phyloP scores from a whole-genome alignment of 202 grass and related monocot species.

The Alloteropsis angusta region DNA sequence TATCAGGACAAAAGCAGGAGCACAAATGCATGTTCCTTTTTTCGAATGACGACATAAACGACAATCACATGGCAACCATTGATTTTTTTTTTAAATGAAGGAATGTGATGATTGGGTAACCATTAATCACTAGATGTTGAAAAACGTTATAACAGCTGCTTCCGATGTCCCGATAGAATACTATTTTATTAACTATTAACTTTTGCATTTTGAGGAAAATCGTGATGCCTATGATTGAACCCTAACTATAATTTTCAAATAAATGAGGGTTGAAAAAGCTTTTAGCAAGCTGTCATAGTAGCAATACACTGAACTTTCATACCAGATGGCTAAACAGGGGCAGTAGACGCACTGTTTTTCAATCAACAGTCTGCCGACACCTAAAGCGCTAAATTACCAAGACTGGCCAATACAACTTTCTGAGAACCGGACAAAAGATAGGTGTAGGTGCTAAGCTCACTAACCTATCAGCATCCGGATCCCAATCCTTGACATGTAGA shows the following conservation, averaged over 20 bases:
- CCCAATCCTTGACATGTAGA: slow-evolving; percentile 97
- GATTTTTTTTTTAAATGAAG: background rate
- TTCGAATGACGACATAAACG: background rate
- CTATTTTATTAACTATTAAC: background rate
- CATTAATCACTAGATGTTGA: background rate
- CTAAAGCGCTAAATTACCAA: background rate
- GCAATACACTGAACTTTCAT: background rate
- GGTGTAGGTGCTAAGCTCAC: background rate
- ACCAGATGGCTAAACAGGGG: background rate
- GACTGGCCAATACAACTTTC: background rate
- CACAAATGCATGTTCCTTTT: background rate
- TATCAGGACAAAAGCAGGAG: background rate
- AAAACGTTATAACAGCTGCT: background rate
- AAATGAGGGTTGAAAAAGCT: background rate
- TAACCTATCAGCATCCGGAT: slow-evolving; percentile 97
- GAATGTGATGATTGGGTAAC: background rate
- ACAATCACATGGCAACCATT: background rate
- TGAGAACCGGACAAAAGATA: background rate
- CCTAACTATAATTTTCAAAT: slow-evolving; percentile 4
- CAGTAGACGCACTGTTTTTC: background rate
- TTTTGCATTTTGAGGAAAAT: background rate
- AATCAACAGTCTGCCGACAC: slow-evolving; percentile 4
- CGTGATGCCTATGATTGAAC: background rate
- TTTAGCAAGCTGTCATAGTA: background rate
- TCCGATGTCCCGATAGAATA: slow-evolving; percentile 4